These are phyloP conservation scores for Rhizoctonia solani DNA, from an alignment of 1,284 basidiomycete genomes.

Conservation along the genomic window DNA sequence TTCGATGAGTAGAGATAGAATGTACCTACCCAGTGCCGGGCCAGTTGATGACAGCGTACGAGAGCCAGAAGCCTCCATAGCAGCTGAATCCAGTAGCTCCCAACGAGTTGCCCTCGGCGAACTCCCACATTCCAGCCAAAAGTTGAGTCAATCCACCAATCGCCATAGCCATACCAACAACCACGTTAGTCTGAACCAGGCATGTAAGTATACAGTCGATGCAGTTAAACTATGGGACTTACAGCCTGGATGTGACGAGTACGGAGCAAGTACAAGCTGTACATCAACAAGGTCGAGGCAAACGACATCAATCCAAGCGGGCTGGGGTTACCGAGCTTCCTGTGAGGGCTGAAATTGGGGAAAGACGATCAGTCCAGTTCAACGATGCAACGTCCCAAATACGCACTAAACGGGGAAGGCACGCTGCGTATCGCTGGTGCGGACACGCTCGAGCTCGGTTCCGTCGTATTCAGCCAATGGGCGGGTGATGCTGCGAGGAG, in stretches of 20 bases:
- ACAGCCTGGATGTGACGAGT: conserved; percentile 7
- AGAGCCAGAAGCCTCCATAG: conserved; percentile 44
- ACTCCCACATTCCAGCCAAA: conserved; percentile 43
- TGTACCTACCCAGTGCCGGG: conserved; percentile 34
- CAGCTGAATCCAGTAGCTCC: conserved; percentile 49
- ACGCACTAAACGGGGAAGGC: conserved; percentile 16
- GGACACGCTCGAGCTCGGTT: conserved; percentile 7
- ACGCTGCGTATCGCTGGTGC: conserved; percentile 7
- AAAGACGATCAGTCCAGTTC: too few relatives aligned
- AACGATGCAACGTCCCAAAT: too few relatives aligned
- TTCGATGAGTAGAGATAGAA: neutral
- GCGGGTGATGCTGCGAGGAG: conserved; percentile 4
- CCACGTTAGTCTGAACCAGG: conserved; percentile 45
- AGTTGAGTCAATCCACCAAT: conserved; percentile 50
- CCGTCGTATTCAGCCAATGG: conserved; percentile 15
- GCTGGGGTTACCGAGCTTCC: conserved; percentile 51
- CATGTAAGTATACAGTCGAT: neutral
- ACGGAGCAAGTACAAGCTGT: conserved; percentile 49
- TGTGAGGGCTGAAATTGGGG: conserved; percentile 37
- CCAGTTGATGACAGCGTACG: conserved; percentile 39
- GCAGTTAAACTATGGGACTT: neutral
- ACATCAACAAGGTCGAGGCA: conserved; percentile 55
- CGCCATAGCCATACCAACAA: conserved; percentile 44
- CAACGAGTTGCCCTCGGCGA: conserved; percentile 50
- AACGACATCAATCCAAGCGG: conserved; percentile 53